Base-by-base conservation (phyloP, 106 monocot genomes). In the Dendrobium huoshanense region DNA sequence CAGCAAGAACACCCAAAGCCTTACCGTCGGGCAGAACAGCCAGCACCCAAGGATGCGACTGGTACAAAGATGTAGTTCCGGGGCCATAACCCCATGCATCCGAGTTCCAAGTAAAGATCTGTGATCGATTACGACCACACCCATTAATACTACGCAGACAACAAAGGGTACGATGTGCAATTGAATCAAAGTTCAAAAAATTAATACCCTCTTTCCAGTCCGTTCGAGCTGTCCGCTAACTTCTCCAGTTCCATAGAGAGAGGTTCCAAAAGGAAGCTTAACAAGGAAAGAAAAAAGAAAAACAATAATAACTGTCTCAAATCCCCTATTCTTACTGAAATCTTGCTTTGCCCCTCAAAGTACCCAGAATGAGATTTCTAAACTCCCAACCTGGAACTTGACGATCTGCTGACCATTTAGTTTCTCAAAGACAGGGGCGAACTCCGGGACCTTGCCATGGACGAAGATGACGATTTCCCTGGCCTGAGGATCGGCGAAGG, bases 31-130 rank as follows among this genome's bases (percentile, higher is more conserved):
- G 87, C 81, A 99, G 86, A 75, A 99, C 54, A 59, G 88, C 89
- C 54, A 99, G 79, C 78, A 99, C 90, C 98, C 98, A 99, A 81
- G 98, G 98, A 83, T 99, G 98, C 24, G 98, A 99, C 84, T 99
- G 98, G 78, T 99, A 99, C 72, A 99, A 83, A 17, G 95, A 95
- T 51, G 98, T 95, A 27, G 95, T 99, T 84, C 83, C 91, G 77
- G 92, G 82, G 74, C 93, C 89, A 85, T 87, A 99, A 82, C 98
- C 98, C 92, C 93, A 99, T 59, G 98, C 95, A 88, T 95, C 95
- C 20, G 98, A 90, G 80, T 99, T 99, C 98, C 98, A 99, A 44
- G 98, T 88, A 82, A 93, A 99, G 47, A 99, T 82, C 98, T 99
- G 78, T 20, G 82, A 15, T 42, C 81, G 19, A 82, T 22, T 72